Conservation (phyloP, 176 grass and related monocot genomes). For the Oryza brachyantha region DNA sequence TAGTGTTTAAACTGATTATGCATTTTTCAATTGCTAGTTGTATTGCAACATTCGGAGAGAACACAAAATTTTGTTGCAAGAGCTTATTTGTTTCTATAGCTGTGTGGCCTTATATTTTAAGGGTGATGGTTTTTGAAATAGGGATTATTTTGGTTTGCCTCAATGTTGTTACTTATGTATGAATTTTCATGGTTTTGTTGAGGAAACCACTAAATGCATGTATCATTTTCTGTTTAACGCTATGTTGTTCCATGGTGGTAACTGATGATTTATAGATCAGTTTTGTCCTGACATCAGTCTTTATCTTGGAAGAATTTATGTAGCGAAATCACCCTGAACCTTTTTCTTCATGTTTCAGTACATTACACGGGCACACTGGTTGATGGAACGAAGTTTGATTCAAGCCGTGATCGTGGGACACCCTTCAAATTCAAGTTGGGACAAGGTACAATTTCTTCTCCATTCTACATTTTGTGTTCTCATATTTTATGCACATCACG, state of each 20-base stretch:
- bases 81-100: background rate
- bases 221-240: background rate
- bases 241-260: background rate
- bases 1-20: background rate
- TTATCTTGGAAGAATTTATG: background rate
- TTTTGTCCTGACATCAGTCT: background rate
- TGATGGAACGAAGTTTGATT: slow-evolving; percentile 97
- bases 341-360: slow-evolving; percentile 49
- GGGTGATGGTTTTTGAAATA: background rate
- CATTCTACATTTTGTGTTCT: background rate
- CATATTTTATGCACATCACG: background rate
- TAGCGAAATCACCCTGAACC: background rate
- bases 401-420: slow-evolving; percentile 71
- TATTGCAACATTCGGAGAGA: background rate
- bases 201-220: background rate
- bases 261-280: background rate
- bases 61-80: background rate
- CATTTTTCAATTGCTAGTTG: background rate
- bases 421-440: slow-evolving; percentile 97
- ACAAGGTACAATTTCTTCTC: slow-evolving; percentile 60
- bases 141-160: too few species aligned
- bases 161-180: background rate
- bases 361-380: slow-evolving; percentile 98
- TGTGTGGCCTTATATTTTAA: background rate
- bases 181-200: background rate